Base-by-base conservation (phyloP, 805 yeast species). In the Sporopachydermia lactativora region DNA sequence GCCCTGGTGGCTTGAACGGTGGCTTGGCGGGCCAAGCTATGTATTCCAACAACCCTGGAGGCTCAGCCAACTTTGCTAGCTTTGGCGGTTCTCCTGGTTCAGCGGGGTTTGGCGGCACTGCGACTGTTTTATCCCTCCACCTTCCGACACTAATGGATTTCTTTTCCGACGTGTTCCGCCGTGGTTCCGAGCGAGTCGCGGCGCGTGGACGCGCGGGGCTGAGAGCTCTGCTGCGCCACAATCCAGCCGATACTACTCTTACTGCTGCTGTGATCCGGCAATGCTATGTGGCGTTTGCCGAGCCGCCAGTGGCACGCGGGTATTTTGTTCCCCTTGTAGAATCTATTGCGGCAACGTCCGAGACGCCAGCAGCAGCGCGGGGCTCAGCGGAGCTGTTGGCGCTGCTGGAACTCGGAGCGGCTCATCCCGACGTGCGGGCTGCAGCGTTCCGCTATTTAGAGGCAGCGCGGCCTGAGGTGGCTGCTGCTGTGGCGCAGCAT, bases 371-470 rank as follows among this genome's bases (percentile, higher is more conserved):
- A 1, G 62, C 80, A 3, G 79, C 76, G 40, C 68, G 75, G 38
- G 88, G 85, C 50, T 89, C 83, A 49, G 64, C 73, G 3, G 75
- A 81, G 0, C 63, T 89, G 38, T 78, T 81, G 8, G 79, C 75
- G 16, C 60, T 81, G 15, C 85, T 80, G 57, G 81, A 89, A 34
- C 68, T 82, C 37, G 94, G 95, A 0, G 79, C 81, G 24, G 81
- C 74, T 43, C 75, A 72, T 43, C 68, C 64, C 43, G 77, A 72
- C 40, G 78, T 83, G 0, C 68, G 98, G 39, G 65, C 68, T 3
- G 65, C 77, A 31, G 95, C 96, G 0, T 75, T 85, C 18, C 72
- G 71, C 19, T 59, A 89, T n/a, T 57, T 89, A 42, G 73, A 71
- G 35, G 69, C 67, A 18, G 81, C 74, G 43, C 75, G 73, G 43